Percentiles rank a stretch among this genome's conserved stretches.
Evolutionary conservation across 768 basidiomycete species (phyloP).

Genomic region (Amanita rubescens): DNA sequence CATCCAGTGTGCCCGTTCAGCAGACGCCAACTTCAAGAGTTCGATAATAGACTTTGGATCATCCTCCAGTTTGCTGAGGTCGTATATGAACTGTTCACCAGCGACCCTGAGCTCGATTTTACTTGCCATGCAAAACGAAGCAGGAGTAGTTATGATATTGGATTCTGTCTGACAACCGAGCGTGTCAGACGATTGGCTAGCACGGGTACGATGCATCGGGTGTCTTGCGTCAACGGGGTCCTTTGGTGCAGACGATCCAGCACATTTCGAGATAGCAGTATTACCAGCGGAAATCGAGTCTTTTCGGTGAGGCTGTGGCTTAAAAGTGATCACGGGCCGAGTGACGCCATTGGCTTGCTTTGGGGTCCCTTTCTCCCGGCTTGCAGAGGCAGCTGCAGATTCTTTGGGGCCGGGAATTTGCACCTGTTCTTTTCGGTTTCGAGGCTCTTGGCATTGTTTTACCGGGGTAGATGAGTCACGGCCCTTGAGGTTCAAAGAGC

Average conservation of each 20-base stretch:
- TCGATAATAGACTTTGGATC: conserved; percentile 38
- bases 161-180: background rate
- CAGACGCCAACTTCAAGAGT: conserved; percentile 34
- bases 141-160: background rate
- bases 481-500: background rate
- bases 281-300: no score
- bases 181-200: background rate
- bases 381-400: background rate
- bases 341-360: background rate
- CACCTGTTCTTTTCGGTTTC: background rate
- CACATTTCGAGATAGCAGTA: background rate
- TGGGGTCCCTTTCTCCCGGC: background rate
- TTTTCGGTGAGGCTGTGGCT: no score
- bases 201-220: no score
- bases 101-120: conserved; percentile 27
- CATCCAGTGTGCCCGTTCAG: conserved; percentile 50
- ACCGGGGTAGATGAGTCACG: background rate
- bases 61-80: conserved; percentile 35
- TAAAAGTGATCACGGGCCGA: no score
- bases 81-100: conserved; percentile 34
- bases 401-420: background rate
- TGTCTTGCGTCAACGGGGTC: no score
- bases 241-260: background rate
- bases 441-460: background rate
- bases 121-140: conserved; percentile 17